Evolutionary conservation across 2,329 filamentous ascomycete genomes (phyloP), one percentile per base, ranked within the genome.

Genomic region (Fusarium setosum): DNA sequence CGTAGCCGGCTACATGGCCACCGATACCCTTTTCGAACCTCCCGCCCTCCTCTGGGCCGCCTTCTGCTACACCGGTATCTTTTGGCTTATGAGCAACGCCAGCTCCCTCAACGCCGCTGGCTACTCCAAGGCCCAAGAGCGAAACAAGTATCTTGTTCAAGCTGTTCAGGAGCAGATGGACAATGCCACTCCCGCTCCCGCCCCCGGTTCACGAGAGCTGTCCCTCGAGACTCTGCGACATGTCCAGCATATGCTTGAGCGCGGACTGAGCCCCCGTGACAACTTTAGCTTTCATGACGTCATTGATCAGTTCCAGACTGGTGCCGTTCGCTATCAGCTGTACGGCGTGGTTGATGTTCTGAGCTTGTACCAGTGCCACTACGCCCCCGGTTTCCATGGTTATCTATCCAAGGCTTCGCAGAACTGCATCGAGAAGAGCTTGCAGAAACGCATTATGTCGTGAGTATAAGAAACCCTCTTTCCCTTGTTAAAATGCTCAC

Each of bases 281-380:
- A 69, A 70, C 40, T 65, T 60, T 15, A 66, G 61, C 53, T 64
- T 67, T n/a, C 56, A 59, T 48, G 60, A 65, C 52, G 61, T 68
- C 17, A 72, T 72, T 20, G 70, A 72, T 59, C 70, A 71, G 51
- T 72, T 72, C 52, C 69, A 71, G 54, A 70, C 65, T 8, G 40
- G 53, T 9, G 65, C 70, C 20, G 37, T 72, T 32, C 69, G 69
- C 9, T 72, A 72, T 53, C 70, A 72, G 51, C 59, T 70, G 4
- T 72, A 72, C 40, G 61, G 54, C 8, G 57, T 63, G 9, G 58
- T 69, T 5, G 61, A 70, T 31, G 56, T 47, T 17, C 52, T 72
- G n/a, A 61, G 45, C 40, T 21, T 68, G 13, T 67, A 67, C 35
- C 69, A 61, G 59, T 50, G 35, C 24, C 35, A 63, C 44, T 70